Base-by-base conservation (phyloP, 371 early-diverging fungal genomes). In the Massospora cicadina region DNA sequence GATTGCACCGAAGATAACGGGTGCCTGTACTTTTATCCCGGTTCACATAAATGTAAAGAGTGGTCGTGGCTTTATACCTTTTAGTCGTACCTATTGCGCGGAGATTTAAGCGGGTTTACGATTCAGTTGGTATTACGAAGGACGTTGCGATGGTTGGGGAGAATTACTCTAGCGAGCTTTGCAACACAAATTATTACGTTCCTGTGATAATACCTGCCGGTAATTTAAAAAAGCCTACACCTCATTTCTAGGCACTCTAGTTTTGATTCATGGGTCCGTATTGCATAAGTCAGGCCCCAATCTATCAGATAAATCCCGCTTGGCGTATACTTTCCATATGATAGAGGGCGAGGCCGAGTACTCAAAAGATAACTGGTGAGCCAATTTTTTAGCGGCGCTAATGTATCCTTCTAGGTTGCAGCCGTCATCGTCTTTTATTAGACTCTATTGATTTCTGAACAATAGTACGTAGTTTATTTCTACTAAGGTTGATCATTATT, bases 251-350 rank as follows among this genome's bases (percentile, higher is more conserved):
- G 90, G 90, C 1, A 80, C 90, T 0, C 71, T 93, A 33, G 93
- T 93, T 10, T 74, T 94, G 43, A 90, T 95, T 59, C 93, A 95
- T 67, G 96, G 96, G 2, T 82, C 84, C 17, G 87, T 92, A 2
- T 69, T 90, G 55, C 95, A 93, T 71, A 83, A 87, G 68, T 89
- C 89, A 0, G 80, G 79, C 13, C 84, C 83, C 59, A 95, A 95
- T 71, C 65, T 66, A 26, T 90, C 90, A n/a, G 67, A 71, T 55
- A 78, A 84, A 66, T 84, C 87, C 21, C 82, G 96, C 5, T 90
- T 80, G 71, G 90, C 90, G 54, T 95, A 95, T 72, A 94, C 96
- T 0, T 95, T 94, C 76, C 96, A 95, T 68, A 76, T 83, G 33
- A 86, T 94, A 67, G 96, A 95, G 56, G 43, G 43, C 17, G 43